phyloP scores from a whole-genome alignment of 495 filamentous ascomycete species.

The Neurospora africana region DNA sequence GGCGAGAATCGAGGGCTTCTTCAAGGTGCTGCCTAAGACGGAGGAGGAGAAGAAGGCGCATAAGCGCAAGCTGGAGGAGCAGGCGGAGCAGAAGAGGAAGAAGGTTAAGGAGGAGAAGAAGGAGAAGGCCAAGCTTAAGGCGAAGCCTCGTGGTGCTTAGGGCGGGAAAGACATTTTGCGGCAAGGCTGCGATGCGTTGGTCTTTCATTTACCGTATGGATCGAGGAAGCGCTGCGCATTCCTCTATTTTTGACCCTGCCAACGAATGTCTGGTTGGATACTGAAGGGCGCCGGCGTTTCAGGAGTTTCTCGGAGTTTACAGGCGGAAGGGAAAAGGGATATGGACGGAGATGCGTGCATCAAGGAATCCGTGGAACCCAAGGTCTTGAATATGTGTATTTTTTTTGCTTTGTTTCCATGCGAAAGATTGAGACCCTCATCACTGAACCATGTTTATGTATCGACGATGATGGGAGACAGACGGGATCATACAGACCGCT shows the following conservation, averaged over 20 bases:
- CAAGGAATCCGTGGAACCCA: neutral
- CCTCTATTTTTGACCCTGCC: no score
- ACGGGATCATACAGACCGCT: neutral
- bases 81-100: slow-evolving; percentile 82
- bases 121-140: slow-evolving; percentile 81
- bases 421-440: neutral
- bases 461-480: neutral
- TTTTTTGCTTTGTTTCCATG: neutral
- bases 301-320: neutral
- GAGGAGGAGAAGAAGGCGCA: slow-evolving; percentile 68
- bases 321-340: neutral
- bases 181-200: neutral
- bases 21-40: slow-evolving; percentile 85
- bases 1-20: slow-evolving; percentile 90
- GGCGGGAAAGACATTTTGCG: slow-evolving; percentile 5
- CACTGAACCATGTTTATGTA: neutral
- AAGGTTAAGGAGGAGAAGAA: slow-evolving; percentile 88
- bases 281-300: neutral
- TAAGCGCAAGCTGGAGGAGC: slow-evolving; percentile 90
- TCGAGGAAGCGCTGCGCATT: neutral
- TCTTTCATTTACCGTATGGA: neutral
- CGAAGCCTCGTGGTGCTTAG: slow-evolving; percentile 52
- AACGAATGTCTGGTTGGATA: no score
- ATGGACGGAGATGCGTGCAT: neutral
- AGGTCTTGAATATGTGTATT: neutral